Evolutionary conservation across 441 rosid species (phyloP), one percentile per base, ranked within the genome.

Genomic region (Populus hybrid): DNA sequence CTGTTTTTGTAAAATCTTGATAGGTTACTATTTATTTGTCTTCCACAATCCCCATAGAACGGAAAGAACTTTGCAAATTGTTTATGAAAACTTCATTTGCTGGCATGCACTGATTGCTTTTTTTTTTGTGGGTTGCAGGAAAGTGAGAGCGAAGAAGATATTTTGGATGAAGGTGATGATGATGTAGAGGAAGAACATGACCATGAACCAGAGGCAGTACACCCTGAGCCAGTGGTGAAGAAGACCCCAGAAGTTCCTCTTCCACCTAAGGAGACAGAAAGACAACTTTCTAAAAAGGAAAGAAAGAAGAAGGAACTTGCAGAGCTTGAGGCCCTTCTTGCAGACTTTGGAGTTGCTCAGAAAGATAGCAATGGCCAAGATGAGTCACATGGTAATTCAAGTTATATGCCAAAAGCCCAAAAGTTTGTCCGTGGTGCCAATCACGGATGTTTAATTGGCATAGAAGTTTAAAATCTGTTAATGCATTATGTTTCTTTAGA

Each of bases 281-380:
- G 89, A 81, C 95, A 92, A 67, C 97, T 92, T 75, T 88, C 95
- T 6, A 92, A 92, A 81, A 92, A 91, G 80, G 97, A 92, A 84
- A 83, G 77, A 81, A 92, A 89, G 79, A 92, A 90, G 81, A 90
- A 92, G 78, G 94, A 89, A 80, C 94, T 92, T 82, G 97, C 85
- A 10, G 97, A 92, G 83, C 93, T 92, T 68, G 94, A 92, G 65
- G 97, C 93, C 61, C 83, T 92, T 83, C 81, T 92, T 46, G 97
- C 93, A 72, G 93, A 90, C 79, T 85, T 92, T 80, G 92, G 88
- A 26, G 85, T 84, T 30, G 12, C 86, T 23, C 76, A 79, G 8
- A 85, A 83, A 80, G 93, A 89, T 78, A 82, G 76, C 64, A 88
- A 84, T 73, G 88, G 78, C 78, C 87, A 82, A 78, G 88, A 82